Evolutionary conservation across 2,329 filamentous ascomycete species (phyloP).

Genomic region (Aspergillus pseudonomiae): DNA sequence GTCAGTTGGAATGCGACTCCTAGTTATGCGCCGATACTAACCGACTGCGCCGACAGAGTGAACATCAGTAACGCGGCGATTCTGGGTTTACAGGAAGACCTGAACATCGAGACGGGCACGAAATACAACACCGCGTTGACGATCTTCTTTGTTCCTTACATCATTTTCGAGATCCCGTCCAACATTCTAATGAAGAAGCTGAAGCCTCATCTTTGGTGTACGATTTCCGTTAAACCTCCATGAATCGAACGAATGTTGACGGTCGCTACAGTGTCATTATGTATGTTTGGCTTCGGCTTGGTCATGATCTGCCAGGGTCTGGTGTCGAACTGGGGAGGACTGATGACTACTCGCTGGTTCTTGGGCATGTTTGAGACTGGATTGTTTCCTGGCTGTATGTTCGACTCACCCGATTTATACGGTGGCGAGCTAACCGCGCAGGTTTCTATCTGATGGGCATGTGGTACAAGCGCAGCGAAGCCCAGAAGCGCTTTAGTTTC

Average conservation of each 20-base stretch:
- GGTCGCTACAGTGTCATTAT: slow-evolving; percentile 61
- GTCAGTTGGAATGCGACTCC: slow-evolving; percentile 29
- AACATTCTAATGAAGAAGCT: slow-evolving; percentile 72
- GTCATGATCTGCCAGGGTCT: slow-evolving; percentile 76
- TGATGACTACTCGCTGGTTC: slow-evolving; percentile 83
- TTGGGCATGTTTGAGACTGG: slow-evolving; percentile 73
- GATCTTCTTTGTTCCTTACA: slow-evolving; percentile 81
- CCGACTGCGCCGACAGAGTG: slow-evolving; percentile 51
- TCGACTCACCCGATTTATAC: neutral
- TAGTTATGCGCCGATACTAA: neutral
- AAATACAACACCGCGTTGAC: slow-evolving; percentile 76
- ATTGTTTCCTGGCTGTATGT: slow-evolving; percentile 68
- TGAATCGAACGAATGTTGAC: neutral
- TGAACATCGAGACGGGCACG: slow-evolving; percentile 55
- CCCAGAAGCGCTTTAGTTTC: slow-evolving; percentile 88
- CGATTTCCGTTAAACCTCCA: slow-evolving; percentile 12
- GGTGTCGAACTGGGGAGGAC: slow-evolving; percentile 73
- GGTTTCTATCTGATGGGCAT: slow-evolving; percentile 71
- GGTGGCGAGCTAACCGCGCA: slow-evolving; percentile 13
- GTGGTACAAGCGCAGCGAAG: slow-evolving; percentile 82
- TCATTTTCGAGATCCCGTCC: slow-evolving; percentile 67
- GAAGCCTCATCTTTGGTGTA: slow-evolving; percentile 68
- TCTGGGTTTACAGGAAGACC: slow-evolving; percentile 66
- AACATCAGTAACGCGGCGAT: slow-evolving; percentile 79
- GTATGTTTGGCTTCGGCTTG: slow-evolving; percentile 84